Conservation (phyloP, 2,329 filamentous ascomycete genomes). For the Dactylellina drechsleri region DNA sequence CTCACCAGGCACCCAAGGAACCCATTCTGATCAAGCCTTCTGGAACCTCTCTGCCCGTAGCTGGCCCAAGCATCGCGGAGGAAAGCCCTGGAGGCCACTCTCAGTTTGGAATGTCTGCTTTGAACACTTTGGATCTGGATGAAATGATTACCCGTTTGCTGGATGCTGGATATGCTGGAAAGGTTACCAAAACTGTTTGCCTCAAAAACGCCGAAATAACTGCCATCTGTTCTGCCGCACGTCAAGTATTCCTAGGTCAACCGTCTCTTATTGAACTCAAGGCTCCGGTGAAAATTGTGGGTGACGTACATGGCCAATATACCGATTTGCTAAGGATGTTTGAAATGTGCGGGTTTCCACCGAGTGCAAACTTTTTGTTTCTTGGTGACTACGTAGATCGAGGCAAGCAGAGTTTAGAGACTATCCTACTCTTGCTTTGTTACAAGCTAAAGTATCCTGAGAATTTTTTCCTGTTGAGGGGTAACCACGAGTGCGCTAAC, state of each 20-base stretch:
- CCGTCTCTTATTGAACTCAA: conserved; percentile 91
- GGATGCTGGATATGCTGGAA: conserved; percentile 93
- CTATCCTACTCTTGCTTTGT: conserved; percentile 88
- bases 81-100: conserved; percentile 65
- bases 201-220: conserved; percentile 97
- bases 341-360: conserved; percentile 97
- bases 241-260: conserved; percentile 89
- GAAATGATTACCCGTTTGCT: conserved; percentile 95
- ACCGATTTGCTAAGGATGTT: conserved; percentile 96
- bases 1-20: conserved; percentile 78
- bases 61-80: conserved; percentile 64
- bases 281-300: conserved; percentile 96
- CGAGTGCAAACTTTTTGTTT: conserved; percentile 90
- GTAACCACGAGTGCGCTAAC: conserved; percentile 96
- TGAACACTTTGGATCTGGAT: conserved; percentile 93
- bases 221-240: conserved; percentile 87
- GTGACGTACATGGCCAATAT: conserved; percentile 96
- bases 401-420: conserved; percentile 94
- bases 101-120: conserved; percentile 81
- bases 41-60: conserved; percentile 74
- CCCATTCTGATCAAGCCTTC: conserved; percentile 89
- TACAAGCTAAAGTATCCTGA: conserved; percentile 98
- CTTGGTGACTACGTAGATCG: conserved; percentile 96
- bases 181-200: conserved; percentile 96
- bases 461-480: conserved; percentile 94